Percentiles rank a stretch among this genome's conserved stretches.
Evolutionary conservation across 164 flowering plant species (phyloP).

Genomic region (Amborella trichopoda): DNA sequence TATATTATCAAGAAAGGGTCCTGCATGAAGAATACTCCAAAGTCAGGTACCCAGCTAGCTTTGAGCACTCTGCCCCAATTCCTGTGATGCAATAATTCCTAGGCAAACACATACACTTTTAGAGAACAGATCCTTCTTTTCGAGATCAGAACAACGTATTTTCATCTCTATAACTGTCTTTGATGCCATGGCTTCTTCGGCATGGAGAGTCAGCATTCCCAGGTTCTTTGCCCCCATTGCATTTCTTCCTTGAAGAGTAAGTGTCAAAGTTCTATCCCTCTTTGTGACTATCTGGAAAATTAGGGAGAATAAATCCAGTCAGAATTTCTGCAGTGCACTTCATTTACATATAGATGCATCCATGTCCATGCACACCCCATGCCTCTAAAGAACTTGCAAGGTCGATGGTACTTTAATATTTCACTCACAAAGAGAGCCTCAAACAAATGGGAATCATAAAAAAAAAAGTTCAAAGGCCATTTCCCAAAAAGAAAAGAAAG

Average conservation of each 20-base stretch:
- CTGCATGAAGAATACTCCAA: slow-evolving; percentile 28
- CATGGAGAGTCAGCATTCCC: slow-evolving; percentile 60
- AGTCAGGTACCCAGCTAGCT: no score
- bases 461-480: slow-evolving; percentile 54
- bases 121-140: slow-evolving; percentile 68
- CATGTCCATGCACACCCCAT: no score
- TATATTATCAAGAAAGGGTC: slow-evolving; percentile 88
- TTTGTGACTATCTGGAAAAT: slow-evolving; percentile 64
- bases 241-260: slow-evolving; percentile 38
- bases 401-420: no score
- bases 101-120: slow-evolving; percentile 59
- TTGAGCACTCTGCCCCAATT: no score
- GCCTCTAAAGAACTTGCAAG: no score
- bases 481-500: slow-evolving; percentile 21
- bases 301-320: slow-evolving; percentile 2
- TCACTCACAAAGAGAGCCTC: no score
- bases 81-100: not conserved
- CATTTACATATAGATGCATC: no score
- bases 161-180: slow-evolving; percentile 49
- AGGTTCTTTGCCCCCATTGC: slow-evolving; percentile 18
- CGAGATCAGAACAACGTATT: slow-evolving; percentile 52
- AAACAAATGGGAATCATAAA: no score
- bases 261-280: slow-evolving; percentile 35
- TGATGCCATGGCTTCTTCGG: slow-evolving; percentile 73
- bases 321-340: slow-evolving; percentile 10